Evolutionary conservation across 2,329 filamentous ascomycete genomes (phyloP), one percentile per base, ranked within the genome.

Genomic region (Claviceps paspali): DNA sequence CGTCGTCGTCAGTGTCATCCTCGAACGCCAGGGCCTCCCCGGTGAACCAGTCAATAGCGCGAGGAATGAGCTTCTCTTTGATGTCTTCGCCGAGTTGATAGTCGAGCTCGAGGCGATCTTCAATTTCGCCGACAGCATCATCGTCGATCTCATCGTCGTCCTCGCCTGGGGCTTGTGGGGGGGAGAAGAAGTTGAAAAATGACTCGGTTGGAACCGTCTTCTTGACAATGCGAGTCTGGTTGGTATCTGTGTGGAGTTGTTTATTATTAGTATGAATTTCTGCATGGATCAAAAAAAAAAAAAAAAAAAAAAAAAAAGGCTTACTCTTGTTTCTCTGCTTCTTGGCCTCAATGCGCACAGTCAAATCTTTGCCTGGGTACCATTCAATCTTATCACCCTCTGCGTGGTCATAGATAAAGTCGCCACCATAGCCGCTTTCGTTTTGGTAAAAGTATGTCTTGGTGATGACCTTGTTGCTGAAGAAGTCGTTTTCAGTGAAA

Each of bases 401-500:
- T 40, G 92, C 91, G 57, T 98, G 91, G 59, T 98, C 91, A 59
- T 98, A 98, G 63, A 98, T 96, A 66, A 96, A 98, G 62, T 98
- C 92, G 49, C 91, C 92, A 49, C 88, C 91, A 54, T 98, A 98
- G 41, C 91, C 91, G 52, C 82, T 95, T 73, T 98, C 91, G 56
- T 91, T 92, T 65, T 95, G 88, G 67, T 98, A 98, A 69, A 78
- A 96, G 67, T 98, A 98, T 41, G 88, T 95, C 76, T 98, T 98
- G 55, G 84, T 86, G 61, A 98, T 77, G 50, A 74, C 83, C 72
- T 93, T 95, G 75, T 98, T 96, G 61, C 77, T 82, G 75, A 98
- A 98, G 67, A 80, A 96, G 46, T 92, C 83, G 63, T 98, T 98
- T 55, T 88, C 79, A 40, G 77, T 73, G 50, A 98, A 98, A 55